Evolutionary conservation across 73 alveolate genomes (phyloP).

Genomic region (Tetrahymena borealis): DNA sequence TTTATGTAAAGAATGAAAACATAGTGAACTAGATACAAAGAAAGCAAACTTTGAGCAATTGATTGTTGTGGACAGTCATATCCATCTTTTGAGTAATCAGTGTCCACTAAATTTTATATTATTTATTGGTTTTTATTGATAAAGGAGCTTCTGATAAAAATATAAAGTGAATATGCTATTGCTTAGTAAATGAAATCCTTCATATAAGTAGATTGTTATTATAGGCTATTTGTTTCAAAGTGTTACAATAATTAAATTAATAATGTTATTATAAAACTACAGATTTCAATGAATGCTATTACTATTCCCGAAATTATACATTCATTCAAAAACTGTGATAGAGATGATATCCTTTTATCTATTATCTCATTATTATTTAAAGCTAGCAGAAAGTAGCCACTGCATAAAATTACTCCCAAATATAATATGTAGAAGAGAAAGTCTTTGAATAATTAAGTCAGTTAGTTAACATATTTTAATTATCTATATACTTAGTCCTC

Average conservation of each 20-base stretch:
- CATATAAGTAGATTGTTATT: not conserved
- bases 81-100: not conserved
- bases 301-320: not conserved
- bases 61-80: not conserved
- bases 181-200: not conserved
- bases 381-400: not conserved
- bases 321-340: not conserved
- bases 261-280: not conserved
- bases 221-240: not conserved
- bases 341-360: not conserved
- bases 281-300: not conserved
- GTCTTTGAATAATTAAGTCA: not conserved
- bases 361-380: not conserved
- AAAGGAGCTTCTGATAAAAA: not conserved
- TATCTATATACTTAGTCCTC: not conserved
- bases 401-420: not conserved
- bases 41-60: not conserved
- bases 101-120: not conserved
- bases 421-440: not conserved
- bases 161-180: not conserved
- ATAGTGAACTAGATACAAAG: not conserved
- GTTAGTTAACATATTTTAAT: not conserved
- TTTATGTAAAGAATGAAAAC: not conserved
- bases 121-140: not conserved
- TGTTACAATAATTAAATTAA: not conserved